Percentiles rank a stretch among this genome's conserved stretches.
phyloP scores from a whole-genome alignment of 169 alveolate genomes.

The Plasmodium vivax region DNA sequence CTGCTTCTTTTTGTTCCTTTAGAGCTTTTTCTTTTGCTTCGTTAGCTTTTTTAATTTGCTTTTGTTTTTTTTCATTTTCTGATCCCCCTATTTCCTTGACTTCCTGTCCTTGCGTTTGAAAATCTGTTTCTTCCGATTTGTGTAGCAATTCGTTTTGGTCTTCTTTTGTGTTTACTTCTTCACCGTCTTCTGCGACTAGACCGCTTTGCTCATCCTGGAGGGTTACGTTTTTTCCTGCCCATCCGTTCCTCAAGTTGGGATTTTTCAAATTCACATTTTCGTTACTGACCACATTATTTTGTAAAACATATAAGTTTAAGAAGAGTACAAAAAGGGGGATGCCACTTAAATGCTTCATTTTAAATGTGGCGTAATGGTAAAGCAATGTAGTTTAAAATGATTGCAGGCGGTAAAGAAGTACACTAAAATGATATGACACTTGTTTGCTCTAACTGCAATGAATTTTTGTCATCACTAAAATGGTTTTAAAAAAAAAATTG shows the following conservation, averaged over 20 bases:
- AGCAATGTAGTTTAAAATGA: neutral
- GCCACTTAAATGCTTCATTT: constrained; percentile 7
- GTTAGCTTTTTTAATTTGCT: neutral
- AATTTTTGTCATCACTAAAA: neutral
- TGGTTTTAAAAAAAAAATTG: neutral
- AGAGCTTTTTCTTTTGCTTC: neutral
- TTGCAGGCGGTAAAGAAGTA: neutral
- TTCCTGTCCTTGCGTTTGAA: neutral
- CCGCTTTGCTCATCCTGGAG: neutral
- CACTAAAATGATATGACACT: neutral
- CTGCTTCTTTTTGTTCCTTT: no score
- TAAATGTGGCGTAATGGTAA: neutral
- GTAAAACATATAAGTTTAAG: neutral
- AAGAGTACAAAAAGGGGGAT: neutral
- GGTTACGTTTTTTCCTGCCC: neutral
- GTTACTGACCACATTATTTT: neutral
- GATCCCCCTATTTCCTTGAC: no score
- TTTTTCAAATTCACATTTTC: neutral
- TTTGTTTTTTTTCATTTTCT: neutral
- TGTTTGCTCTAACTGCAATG: neutral
- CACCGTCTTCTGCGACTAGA: neutral
- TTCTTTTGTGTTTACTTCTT: neutral
- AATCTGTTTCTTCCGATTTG: no score
- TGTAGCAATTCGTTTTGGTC: no score
- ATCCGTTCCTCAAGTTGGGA: constrained; percentile 1